Base-by-base conservation (phyloP, 2,329 filamentous ascomycete genomes). In the Hypomyces rosellus region DNA sequence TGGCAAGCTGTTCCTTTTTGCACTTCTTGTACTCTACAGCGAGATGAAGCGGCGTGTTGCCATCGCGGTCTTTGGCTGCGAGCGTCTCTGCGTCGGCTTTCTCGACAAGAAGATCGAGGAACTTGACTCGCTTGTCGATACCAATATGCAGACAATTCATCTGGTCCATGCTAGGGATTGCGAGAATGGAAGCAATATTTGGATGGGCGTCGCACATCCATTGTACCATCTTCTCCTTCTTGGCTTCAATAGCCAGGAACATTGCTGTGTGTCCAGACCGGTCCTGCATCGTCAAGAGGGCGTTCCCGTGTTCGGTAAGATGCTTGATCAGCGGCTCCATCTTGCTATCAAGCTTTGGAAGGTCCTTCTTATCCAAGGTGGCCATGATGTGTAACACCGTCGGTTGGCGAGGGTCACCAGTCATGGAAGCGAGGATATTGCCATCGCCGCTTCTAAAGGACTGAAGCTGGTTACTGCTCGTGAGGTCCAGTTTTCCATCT, bases 21-120 rank as follows among this genome's bases (percentile, higher is more conserved):
- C 54, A 56, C 12, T 56, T 57, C 11, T 58, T 53, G 36, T 57
- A 59, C 38, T 58, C 52, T 20, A 60, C 58, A 7, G 58, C 58
- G 12, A 60, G 55, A 44, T 61, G 59, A 11, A 61, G 53, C 9
- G 57, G 57, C 12, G 55, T 60, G 42, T 60, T 55, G 0, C 53
- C 51, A 11, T 54, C 42, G n/a, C 44, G 44, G 9, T 45, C n/a
- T 7, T 38, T 57, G 11, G 56, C 56, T 15, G 54, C 54, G 1
- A 57, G 33, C 5, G 50, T 46, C n/a, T 41, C 30, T 1, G 54
- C 34, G 7, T 52, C 46, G 18, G 55, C 56, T 12, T 30, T 57
- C 2, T 51, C 52, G 13, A 58, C 45, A 6, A 58, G 53, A 5
- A 54, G 40, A 33, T 50, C 47, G 8, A 58, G 46, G 25, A 58